These are phyloP conservation scores for Pichia sporocuriosa DNA, from an alignment of 805 yeast species.

Conservation along the genomic window DNA sequence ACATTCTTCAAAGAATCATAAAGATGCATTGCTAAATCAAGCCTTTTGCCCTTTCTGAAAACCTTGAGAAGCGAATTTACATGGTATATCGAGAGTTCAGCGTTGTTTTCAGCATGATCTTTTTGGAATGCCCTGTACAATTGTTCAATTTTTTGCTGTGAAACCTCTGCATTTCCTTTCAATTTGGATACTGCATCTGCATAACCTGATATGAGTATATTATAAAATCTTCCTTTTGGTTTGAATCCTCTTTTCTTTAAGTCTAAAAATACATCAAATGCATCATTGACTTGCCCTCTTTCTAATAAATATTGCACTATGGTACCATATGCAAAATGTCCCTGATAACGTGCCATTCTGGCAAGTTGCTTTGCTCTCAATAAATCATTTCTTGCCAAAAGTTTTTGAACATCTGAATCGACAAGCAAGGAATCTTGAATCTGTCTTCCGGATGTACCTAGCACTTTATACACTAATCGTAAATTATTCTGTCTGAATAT, in stretches of 20 bases:
- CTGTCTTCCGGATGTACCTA: conserved; percentile 56
- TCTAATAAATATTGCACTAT: conserved; percentile 44
- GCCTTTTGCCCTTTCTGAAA: conserved; percentile 34
- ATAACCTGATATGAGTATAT: conserved; percentile 41
- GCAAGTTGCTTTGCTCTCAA: conserved; percentile 40
- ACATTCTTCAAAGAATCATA: conserved; percentile 25
- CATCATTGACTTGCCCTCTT: conserved; percentile 38
- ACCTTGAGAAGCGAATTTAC: conserved; percentile 42
- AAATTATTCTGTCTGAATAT: conserved; percentile 29
- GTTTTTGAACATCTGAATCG: conserved; percentile 44
- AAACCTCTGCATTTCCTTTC: conserved; percentile 17
- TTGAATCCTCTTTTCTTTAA: conserved; percentile 58
- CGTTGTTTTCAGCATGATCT: conserved; percentile 23
- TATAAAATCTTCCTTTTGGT: conserved; percentile 41
- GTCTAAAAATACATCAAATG: conserved; percentile 44
- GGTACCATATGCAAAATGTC: conserved; percentile 58
- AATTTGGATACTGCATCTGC: conserved; percentile 20
- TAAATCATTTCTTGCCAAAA: conserved; percentile 42
- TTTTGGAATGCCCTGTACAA: conserved; percentile 29
- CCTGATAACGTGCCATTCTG: conserved; percentile 30
- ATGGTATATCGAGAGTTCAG: conserved; percentile 33
- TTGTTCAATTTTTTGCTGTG: conserved; percentile 30
- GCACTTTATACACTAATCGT: conserved; percentile 42
- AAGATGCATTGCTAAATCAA: conserved; percentile 33
- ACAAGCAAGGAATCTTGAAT: conserved; percentile 52